Evolutionary conservation across 2,329 filamentous ascomycete species (phyloP).

Genomic region (Claviceps arundinis): DNA sequence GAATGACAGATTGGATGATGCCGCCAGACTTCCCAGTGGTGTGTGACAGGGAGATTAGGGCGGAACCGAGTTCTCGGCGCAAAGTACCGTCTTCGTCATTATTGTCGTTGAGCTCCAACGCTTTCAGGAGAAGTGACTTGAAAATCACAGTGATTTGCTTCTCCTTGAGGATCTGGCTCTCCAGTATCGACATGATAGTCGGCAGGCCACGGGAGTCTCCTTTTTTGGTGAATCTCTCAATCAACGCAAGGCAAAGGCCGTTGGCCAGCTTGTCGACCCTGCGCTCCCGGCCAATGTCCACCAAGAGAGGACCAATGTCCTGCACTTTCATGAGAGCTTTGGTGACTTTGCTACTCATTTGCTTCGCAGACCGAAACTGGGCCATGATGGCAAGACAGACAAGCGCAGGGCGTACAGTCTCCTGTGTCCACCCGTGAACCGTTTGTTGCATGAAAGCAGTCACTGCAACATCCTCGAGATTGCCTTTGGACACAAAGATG

Average conservation of each 20-base stretch:
- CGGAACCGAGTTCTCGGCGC: conserved; percentile 50
- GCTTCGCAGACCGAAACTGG: conserved; percentile 59
- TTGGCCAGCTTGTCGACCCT: conserved; percentile 59
- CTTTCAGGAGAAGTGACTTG: conserved; percentile 49
- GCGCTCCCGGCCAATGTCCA: conserved; percentile 49
- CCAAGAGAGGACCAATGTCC: conserved; percentile 44
- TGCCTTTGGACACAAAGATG: conserved; percentile 71
- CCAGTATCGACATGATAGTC: conserved; percentile 47
- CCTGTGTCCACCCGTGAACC: conserved; percentile 59
- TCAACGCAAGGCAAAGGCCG: conserved; percentile 53
- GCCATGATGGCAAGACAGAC: conserved; percentile 71
- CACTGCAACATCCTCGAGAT: conserved; percentile 66
- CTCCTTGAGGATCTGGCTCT: conserved; percentile 46
- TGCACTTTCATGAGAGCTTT: conserved; percentile 54
- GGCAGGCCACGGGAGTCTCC: conserved; percentile 43
- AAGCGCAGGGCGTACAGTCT: conserved; percentile 60
- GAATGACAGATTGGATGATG: conserved; percentile 53
- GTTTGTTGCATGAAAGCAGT: conserved; percentile 84
- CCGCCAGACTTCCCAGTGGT: conserved; percentile 43
- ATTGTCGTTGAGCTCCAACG: conserved; percentile 42
- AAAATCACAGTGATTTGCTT: conserved; percentile 52
- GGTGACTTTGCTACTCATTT: conserved; percentile 55
- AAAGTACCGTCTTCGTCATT: conserved; percentile 40
- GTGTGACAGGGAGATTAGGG: conserved; percentile 54
- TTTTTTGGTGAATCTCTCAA: conserved; percentile 48